These are phyloP conservation scores for Crithidia expoeki DNA, from an alignment of 208 protist species.

Conservation along the genomic window DNA sequence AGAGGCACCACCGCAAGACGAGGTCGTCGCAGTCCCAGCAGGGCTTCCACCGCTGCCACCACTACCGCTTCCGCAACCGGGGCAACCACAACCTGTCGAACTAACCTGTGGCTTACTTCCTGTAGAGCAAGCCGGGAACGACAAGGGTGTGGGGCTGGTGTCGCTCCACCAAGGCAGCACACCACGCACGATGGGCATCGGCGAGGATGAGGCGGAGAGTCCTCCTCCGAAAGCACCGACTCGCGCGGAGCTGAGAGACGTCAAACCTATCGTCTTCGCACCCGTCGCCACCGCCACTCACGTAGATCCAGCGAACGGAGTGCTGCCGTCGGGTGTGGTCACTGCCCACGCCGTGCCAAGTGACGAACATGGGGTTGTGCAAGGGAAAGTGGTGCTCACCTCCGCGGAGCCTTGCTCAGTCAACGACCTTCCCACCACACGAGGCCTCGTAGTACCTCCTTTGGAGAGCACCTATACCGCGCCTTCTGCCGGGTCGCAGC, in stretches of 20 bases:
- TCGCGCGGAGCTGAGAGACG: slow-evolving; percentile 20
- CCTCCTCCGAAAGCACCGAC: slow-evolving; percentile 29
- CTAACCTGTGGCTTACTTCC: not conserved
- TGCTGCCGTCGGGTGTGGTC: not conserved
- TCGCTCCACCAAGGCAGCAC: slow-evolving; percentile 1
- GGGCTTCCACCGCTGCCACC: not conserved
- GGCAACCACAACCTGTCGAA: too few species aligned
- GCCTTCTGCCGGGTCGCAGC: not conserved
- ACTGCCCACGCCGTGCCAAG: not conserved
- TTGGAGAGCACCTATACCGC: not conserved
- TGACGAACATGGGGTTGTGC: slow-evolving; percentile 1
- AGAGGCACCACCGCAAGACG: not conserved
- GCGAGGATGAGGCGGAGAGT: slow-evolving; percentile 14
- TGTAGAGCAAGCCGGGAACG: not conserved
- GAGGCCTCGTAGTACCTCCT: slow-evolving; percentile 6
- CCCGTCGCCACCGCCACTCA: slow-evolving; percentile 4
- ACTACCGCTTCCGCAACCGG: not conserved
- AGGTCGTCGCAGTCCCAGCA: not conserved
- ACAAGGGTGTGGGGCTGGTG: not conserved
- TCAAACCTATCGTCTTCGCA: not conserved
- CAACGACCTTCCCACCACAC: slow-evolving; percentile 34
- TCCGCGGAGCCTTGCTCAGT: slow-evolving; percentile 29
- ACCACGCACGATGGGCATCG: not conserved
- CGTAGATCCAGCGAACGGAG: slow-evolving; percentile 8
- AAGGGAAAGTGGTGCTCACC: slow-evolving; percentile 23